A percentile compares a stretch with the other conserved stretches of the same genome.
phyloP scores from a whole-genome alignment of 352 stramenopile genomes.

The Pythium aphanidermatum region DNA sequence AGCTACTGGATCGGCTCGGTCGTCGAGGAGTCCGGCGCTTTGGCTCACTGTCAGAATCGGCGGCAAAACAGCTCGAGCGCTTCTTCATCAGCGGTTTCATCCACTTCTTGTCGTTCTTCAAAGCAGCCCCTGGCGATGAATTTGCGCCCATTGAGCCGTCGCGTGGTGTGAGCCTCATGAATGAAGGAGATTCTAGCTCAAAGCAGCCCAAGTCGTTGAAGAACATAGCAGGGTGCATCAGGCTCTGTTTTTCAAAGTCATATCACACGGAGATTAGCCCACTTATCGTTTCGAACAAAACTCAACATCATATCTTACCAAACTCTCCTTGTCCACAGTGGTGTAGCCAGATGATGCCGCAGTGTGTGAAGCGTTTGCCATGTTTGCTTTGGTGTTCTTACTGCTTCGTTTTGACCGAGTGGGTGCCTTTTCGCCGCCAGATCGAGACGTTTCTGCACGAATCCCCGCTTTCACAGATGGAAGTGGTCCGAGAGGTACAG shows the following conservation, averaged over 20 bases:
- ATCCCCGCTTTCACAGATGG: slow-evolving; percentile 13
- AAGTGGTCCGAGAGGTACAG: slow-evolving; percentile 3
- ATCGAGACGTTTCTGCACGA: slow-evolving; percentile 8
- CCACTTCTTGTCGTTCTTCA: slow-evolving; percentile 11
- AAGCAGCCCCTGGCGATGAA: background rate
- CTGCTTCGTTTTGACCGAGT: slow-evolving; percentile 6
- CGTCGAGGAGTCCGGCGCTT: slow-evolving; percentile 63
- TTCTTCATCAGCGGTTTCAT: slow-evolving; percentile 61
- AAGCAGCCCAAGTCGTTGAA: slow-evolving; percentile 61
- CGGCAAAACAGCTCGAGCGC: slow-evolving; percentile 41
- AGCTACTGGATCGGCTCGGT: slow-evolving; percentile 41
- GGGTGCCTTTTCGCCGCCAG: background rate
- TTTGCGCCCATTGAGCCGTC: slow-evolving; percentile 1
- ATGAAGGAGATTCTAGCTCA: slow-evolving; percentile 64
- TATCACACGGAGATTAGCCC: too few species aligned
- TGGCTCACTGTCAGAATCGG: slow-evolving; percentile 44
- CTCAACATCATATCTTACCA: slow-evolving; percentile 8
- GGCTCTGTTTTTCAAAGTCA: too few species aligned
- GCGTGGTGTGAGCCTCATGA: slow-evolving; percentile 37
- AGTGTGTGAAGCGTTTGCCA: too few species aligned
- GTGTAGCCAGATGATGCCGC: too few species aligned
- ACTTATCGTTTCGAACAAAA: too few species aligned
- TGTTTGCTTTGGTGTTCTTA: slow-evolving; percentile 11
- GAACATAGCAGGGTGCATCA: slow-evolving; percentile 36
- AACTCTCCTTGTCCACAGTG: slow-evolving; percentile 13